These are phyloP conservation scores for Aspergillus ochraceus DNA, from an alignment of 2,329 filamentous ascomycete genomes.

Conservation along the genomic window DNA sequence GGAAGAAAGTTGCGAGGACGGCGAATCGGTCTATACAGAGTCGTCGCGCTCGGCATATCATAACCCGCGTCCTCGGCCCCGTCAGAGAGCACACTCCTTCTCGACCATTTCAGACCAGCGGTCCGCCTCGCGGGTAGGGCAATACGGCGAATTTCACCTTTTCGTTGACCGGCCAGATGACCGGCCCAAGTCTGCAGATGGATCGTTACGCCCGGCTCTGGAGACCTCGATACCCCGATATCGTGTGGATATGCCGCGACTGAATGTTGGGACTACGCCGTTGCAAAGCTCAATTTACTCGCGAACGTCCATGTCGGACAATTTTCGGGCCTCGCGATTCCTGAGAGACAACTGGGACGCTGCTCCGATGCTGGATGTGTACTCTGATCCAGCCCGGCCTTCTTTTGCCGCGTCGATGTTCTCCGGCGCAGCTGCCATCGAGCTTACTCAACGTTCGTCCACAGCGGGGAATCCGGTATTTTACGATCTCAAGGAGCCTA, in stretches of 20 bases:
- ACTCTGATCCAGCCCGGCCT: slow-evolving; percentile 26
- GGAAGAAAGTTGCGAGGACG: slow-evolving; percentile 26
- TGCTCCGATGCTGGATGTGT: slow-evolving; percentile 24
- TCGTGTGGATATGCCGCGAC: slow-evolving; percentile 77
- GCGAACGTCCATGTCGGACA: slow-evolving; percentile 66
- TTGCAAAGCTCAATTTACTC: slow-evolving; percentile 79
- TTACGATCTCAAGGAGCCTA: slow-evolving; percentile 62
- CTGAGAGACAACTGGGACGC: slow-evolving; percentile 41
- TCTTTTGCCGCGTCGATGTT: slow-evolving; percentile 41
- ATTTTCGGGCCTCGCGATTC: slow-evolving; percentile 63
- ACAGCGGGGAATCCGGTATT: slow-evolving; percentile 41
- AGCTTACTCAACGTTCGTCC: slow-evolving; percentile 31
- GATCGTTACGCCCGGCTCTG: slow-evolving; percentile 58
- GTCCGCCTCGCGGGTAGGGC: slow-evolving; percentile 33
- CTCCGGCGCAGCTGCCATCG: slow-evolving; percentile 34
- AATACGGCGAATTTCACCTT: slow-evolving; percentile 72
- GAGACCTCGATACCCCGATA: slow-evolving; percentile 81
- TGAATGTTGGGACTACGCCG: slow-evolving; percentile 71
- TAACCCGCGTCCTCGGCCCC: slow-evolving; percentile 33
- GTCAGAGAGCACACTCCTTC: slow-evolving; percentile 70
- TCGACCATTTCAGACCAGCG: slow-evolving; percentile 70
- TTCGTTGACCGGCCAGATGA: slow-evolving; percentile 72
- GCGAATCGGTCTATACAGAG: slow-evolving; percentile 23
- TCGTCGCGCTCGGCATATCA: slow-evolving; percentile 22
- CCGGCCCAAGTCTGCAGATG: slow-evolving; percentile 64